Evolutionary conservation across 2,329 filamentous ascomycete species (phyloP).

Genomic region (Lachnellula cervina): DNA sequence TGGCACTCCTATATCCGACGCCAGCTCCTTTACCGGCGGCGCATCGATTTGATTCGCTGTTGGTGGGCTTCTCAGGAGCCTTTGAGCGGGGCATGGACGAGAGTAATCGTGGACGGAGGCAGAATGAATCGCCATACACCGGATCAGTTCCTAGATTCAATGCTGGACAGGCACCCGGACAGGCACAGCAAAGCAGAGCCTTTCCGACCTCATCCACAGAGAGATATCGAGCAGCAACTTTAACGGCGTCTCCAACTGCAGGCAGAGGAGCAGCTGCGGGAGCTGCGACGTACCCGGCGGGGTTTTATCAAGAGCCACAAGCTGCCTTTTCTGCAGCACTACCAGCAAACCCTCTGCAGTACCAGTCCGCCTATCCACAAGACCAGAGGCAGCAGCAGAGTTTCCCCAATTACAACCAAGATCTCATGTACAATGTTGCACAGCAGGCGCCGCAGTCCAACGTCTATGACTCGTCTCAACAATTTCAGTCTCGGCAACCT

Average conservation of each 20-base stretch:
- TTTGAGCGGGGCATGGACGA: constrained; percentile 70
- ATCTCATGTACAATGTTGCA: constrained; percentile 76
- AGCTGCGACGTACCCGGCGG: constrained; percentile 52
- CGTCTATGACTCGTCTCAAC: constrained; percentile 68
- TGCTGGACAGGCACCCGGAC: constrained; percentile 24
- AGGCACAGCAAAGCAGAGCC: constrained; percentile 21
- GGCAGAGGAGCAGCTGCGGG: constrained; percentile 42
- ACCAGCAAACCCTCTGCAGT: constrained; percentile 35
- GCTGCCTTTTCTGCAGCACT: constrained; percentile 41
- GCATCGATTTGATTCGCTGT: constrained; percentile 58
- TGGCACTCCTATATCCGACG: constrained; percentile 58
- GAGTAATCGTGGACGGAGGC: constrained; percentile 66
- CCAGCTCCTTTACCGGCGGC: constrained; percentile 60
- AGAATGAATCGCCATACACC: constrained; percentile 67
- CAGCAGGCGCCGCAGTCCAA: constrained; percentile 56
- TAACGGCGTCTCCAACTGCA: constrained; percentile 42
- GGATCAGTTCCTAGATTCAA: constrained; percentile 50
- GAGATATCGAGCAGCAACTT: constrained; percentile 44
- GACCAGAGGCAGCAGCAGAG: constrained; percentile 51
- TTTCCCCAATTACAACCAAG: constrained; percentile 56
- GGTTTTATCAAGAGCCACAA: constrained; percentile 53
- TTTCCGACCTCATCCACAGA: constrained; percentile 31
- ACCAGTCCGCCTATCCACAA: constrained; percentile 35
- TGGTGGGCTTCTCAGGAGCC: constrained; percentile 48
- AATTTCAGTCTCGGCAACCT: constrained; percentile 71